Evolutionary conservation across 1,139 yeast species (phyloP).

Genomic region (Diutina sp.): DNA sequence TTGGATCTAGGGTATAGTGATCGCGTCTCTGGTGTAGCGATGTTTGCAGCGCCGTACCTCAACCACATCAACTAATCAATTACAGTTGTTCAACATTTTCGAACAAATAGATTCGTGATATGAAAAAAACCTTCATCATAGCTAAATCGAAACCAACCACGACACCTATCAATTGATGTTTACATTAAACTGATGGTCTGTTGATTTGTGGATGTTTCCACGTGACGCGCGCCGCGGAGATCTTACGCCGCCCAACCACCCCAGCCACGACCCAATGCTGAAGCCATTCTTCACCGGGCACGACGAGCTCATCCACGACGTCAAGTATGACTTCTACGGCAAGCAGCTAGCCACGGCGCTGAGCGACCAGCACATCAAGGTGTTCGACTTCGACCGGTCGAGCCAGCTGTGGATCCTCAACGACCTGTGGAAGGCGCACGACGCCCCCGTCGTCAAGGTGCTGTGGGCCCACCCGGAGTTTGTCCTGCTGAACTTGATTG

Average conservation of each 20-base stretch:
- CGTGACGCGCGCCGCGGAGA: no score
- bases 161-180: no score
- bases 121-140: no score
- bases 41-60: no score
- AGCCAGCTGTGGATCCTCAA: slow-evolving; percentile 59
- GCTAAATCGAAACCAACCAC: no score
- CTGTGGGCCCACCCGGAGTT: slow-evolving; percentile 94
- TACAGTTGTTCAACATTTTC: no score
- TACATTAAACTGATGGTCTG: no score
- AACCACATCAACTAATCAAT: no score
- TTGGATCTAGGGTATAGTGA: no score
- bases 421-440: slow-evolving; percentile 94
- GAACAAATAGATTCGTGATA: no score
- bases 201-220: no score
- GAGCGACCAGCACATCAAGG: slow-evolving; percentile 83
- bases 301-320: slow-evolving; percentile 81
- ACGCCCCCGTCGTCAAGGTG: slow-evolving; percentile 68
- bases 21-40: no score
- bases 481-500: slow-evolving; percentile 60
- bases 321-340: slow-evolving; percentile 84
- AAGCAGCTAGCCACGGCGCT: slow-evolving; percentile 84
- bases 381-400: slow-evolving; percentile 55
- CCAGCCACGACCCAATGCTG: slow-evolving; percentile 11
- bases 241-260: not conserved
- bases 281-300: slow-evolving; percentile 79